Base-by-base conservation (phyloP, 2,329 filamentous ascomycete species). In the Arthrobotrys iridis region DNA sequence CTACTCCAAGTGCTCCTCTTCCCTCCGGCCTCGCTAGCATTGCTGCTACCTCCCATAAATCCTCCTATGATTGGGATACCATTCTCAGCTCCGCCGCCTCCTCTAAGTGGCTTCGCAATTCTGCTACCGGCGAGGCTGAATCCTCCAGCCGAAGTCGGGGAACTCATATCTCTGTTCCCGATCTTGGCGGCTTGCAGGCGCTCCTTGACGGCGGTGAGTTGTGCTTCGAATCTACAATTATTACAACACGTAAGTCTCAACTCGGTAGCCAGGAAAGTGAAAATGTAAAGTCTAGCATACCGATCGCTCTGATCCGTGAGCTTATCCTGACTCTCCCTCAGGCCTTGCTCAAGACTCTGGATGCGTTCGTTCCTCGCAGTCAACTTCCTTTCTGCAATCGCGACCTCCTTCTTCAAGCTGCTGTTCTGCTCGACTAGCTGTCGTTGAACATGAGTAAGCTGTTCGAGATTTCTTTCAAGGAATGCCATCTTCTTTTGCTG, bases 401-500 rank as follows among this genome's bases (percentile, higher is more conserved):
- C 95, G 65, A 99, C 95, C 84, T 99, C 95, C 86, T 99, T 98
- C 89, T 99, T 99, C 80, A 99, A 86, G 77, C 90, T 91, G 79
- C 92, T 92, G 84, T 99, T 99, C 83, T 99, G 95, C 85, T 99
- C 95, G 30, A 99, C 95, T 10, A 99, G 89, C 84, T 99, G 95
- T 65, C 95, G 89, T 84, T 99, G 95, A 63, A 99, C 95, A 81
- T 97, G 93, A 2, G 95, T 99, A 64, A 99, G 87, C 83, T 99
- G 95, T 84, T 99, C 95, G 41, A 99, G 88, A 82, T 99, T 99
- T 81, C 95, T 91, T 85, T 99, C 95, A 58, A 99, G 85, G 87
- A 99, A 99, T 13, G 95, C 96, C 92, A 99, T 98, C 88, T 99
- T 99, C 91, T 99, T 99, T 84, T 99, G 95, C 85, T 99, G 95